These are phyloP conservation scores for Periconia sp. DNA, from an alignment of 2,329 filamentous ascomycete species.

Conservation along the genomic window DNA sequence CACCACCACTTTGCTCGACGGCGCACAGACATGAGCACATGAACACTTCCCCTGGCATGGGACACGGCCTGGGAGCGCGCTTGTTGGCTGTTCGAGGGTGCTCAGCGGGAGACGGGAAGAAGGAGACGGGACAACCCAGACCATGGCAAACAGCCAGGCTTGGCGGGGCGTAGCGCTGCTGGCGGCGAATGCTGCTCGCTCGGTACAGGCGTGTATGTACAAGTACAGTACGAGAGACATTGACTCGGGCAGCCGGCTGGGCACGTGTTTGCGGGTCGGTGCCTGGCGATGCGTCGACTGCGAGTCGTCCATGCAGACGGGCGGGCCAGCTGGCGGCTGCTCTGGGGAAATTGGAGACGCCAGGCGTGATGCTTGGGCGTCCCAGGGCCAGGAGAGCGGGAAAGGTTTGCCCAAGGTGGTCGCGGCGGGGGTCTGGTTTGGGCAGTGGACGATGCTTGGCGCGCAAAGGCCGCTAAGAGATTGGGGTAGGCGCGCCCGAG, in stretches of 20 bases:
- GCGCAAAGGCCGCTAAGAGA: constrained; percentile 12
- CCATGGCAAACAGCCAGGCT: too few relatives aligned
- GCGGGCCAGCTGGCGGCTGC: too few relatives aligned
- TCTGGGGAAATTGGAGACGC: too few relatives aligned
- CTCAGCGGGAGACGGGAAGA: constrained; percentile 5
- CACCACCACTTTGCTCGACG: constrained; percentile 25
- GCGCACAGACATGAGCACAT: constrained; percentile 39
- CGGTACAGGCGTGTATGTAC: too few relatives aligned
- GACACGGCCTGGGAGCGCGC: constrained; percentile 20
- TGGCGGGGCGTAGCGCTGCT: too few relatives aligned
- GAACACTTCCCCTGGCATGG: constrained; percentile 28
- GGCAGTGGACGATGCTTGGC: constrained; percentile 17
- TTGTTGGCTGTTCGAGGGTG: constrained; percentile 21
- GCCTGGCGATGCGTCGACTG: too few relatives aligned
- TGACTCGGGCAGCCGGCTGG: too few relatives aligned
- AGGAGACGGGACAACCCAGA: background rate
- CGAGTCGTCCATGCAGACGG: too few relatives aligned
- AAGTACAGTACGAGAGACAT: too few relatives aligned
- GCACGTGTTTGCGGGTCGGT: too few relatives aligned
- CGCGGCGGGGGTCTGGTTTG: constrained; percentile 8
- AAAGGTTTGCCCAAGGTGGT: constrained; percentile 14
- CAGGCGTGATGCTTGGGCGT: too few relatives aligned
- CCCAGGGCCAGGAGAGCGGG: constrained; percentile 20
- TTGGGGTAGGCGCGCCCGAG: constrained; percentile 17
- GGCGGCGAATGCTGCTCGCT: too few relatives aligned